Evolutionary conservation across 805 yeast species (phyloP).

Genomic region (Spathaspora arborariae): DNA sequence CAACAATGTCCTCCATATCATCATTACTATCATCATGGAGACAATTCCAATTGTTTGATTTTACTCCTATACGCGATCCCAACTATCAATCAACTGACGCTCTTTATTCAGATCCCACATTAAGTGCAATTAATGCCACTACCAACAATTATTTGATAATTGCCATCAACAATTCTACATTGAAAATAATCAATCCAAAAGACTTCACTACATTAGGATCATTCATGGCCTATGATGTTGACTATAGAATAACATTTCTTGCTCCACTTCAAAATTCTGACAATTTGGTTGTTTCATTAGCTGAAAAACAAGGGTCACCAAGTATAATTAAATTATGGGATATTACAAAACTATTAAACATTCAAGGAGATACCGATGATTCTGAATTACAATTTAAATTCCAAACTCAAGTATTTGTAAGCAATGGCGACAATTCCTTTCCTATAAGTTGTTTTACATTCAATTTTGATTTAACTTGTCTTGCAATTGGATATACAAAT

Average conservation of each 20-base stretch:
- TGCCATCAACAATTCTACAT: slow-evolving; percentile 48
- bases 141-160: slow-evolving; percentile 49
- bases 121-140: slow-evolving; percentile 62
- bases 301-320: slow-evolving; percentile 71
- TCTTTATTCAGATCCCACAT: slow-evolving; percentile 73
- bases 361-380: slow-evolving; percentile 10
- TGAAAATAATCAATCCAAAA: slow-evolving; percentile 52
- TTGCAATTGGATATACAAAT: slow-evolving; percentile 78
- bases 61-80: slow-evolving; percentile 83
- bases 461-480: slow-evolving; percentile 53
- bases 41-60: slow-evolving; percentile 83
- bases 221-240: slow-evolving; percentile 64
- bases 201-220: slow-evolving; percentile 43
- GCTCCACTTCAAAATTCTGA: slow-evolving; percentile 44
- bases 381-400: slow-evolving; percentile 34
- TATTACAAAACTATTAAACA: slow-evolving; percentile 43
- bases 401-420: slow-evolving; percentile 58
- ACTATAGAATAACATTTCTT: slow-evolving; percentile 60
- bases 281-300: slow-evolving; percentile 63
- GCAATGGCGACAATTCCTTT: slow-evolving; percentile 70
- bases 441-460: slow-evolving; percentile 69
- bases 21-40: slow-evolving; percentile 46
- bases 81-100: slow-evolving; percentile 55
- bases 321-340: slow-evolving; percentile 71
- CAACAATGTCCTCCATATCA: slow-evolving; percentile 5